Evolutionary conservation across 2,329 filamentous ascomycete genomes (phyloP).

Genomic region (Celoporthe dispersa): DNA sequence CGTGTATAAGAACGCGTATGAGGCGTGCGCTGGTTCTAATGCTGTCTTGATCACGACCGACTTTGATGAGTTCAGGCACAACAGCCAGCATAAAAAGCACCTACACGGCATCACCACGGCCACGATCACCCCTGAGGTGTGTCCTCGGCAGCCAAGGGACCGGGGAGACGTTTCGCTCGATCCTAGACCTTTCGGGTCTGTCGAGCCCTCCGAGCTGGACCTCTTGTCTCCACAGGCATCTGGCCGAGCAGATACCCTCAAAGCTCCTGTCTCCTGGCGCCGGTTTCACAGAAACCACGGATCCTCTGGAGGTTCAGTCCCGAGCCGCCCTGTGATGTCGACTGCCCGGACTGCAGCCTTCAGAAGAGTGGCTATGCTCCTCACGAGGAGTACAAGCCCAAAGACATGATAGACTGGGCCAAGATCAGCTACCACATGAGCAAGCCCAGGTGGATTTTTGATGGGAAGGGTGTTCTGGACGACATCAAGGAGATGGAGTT

Average conservation of each 20-base stretch:
- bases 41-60: conserved; percentile 61
- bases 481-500: conserved; percentile 52
- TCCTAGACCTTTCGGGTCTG: conserved; percentile 49
- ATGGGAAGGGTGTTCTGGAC: conserved; percentile 56
- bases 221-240: conserved; percentile 51
- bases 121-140: conserved; percentile 5
- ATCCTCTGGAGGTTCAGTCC: conserved; percentile 52
- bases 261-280: too few species aligned
- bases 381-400: conserved; percentile 49
- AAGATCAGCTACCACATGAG: conserved; percentile 54
- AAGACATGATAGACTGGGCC: conserved; percentile 56
- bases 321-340: conserved; percentile 50
- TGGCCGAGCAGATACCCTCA: conserved; percentile 37
- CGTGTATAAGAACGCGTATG: conserved; percentile 54
- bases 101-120: neutral
- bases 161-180: conserved; percentile 44
- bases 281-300: conserved; percentile 29
- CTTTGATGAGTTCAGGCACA: conserved; percentile 54
- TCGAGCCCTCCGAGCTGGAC: conserved; percentile 48
- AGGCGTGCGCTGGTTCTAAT: conserved; percentile 53
- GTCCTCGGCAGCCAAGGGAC: neutral
- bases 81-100: conserved; percentile 11
- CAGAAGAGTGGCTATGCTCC: conserved; percentile 49
- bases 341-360: conserved; percentile 56
- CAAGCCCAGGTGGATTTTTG: conserved; percentile 60